Percentiles rank a stretch among this genome's conserved stretches.
phyloP scores from a whole-genome alignment of 2,329 filamentous ascomycete species.

The Zarea fungicola region DNA sequence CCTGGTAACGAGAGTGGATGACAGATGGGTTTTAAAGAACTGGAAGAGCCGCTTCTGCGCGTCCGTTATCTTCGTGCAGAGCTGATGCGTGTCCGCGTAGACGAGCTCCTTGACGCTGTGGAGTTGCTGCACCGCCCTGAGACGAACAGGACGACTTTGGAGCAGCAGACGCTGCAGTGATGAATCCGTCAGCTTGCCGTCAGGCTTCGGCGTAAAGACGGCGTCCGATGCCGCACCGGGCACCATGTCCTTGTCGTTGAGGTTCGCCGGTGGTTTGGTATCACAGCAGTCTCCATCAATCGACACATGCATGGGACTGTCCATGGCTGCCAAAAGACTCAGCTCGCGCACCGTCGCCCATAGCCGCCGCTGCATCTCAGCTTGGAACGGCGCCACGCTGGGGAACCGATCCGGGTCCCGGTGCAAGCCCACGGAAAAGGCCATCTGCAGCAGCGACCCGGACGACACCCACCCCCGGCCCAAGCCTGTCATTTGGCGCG shows the following conservation, averaged over 20 bases:
- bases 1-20: neutral
- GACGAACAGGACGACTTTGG: neutral
- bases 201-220: neutral
- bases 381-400: neutral
- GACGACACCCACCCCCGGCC: conserved; percentile 3
- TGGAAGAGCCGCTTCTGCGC: neutral
- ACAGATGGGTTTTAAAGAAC: neutral
- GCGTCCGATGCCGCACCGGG: neutral
- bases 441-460: conserved; percentile 6
- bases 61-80: neutral
- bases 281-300: neutral
- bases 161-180: conserved; percentile 1
- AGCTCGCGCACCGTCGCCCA: conserved; percentile 10
- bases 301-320: neutral
- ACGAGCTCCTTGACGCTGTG: neutral
- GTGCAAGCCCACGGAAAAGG: conserved; percentile 4
- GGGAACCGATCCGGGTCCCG: conserved; percentile 7
- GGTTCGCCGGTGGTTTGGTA: conserved; percentile 1
- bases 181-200: neutral
- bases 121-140: neutral
- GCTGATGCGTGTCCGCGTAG: neutral
- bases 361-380: conserved; percentile 1
- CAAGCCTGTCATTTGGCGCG: conserved; percentile 7
- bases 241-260: neutral
- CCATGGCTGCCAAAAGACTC: neutral